Percentiles rank a stretch among this genome's conserved stretches.
Conservation (phyloP, 257 asterid genomes). For the Solanum piurae region DNA sequence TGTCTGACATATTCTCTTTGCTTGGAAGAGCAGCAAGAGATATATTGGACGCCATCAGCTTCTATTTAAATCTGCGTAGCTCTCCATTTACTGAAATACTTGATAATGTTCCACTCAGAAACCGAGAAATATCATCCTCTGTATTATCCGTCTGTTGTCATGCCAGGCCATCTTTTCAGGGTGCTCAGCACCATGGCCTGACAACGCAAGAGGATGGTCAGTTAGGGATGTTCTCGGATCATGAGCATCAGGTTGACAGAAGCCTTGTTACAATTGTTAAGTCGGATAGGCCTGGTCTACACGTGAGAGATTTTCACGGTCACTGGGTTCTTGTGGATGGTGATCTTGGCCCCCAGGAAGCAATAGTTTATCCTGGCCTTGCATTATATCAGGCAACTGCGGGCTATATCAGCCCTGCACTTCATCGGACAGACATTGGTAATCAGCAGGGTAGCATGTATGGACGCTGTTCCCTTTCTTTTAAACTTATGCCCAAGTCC, state of each 20-base stretch:
- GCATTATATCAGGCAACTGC: constrained; percentile 97
- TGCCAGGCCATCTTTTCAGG: constrained; percentile 85
- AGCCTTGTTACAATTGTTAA: constrained; percentile 68
- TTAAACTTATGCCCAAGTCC: constrained; percentile 93
- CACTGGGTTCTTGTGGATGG: constrained; percentile 85
- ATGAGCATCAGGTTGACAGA: constrained; percentile 72
- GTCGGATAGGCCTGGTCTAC: constrained; percentile 78
- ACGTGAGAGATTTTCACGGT: constrained; percentile 81
- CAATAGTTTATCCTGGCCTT: constrained; percentile 79
- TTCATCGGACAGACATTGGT: constrained; percentile 48
- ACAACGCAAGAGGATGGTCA: constrained; percentile 71
- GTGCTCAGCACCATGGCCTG: constrained; percentile 70
- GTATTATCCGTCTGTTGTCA: constrained; percentile 73
- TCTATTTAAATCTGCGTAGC: constrained; percentile 74
- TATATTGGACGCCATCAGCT: constrained; percentile 75
- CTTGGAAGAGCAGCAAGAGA: constrained; percentile 81
- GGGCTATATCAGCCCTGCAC: constrained; percentile 79
- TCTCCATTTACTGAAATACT: constrained; percentile 81
- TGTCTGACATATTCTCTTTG: constrained; percentile 50
- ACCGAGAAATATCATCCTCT: constrained; percentile 75
- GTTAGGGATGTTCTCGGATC: constrained; percentile 66
- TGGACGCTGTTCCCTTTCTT: constrained; percentile 77
- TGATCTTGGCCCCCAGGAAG: constrained; percentile 95
- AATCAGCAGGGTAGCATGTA: constrained; percentile 50
- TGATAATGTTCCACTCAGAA: constrained; percentile 82